phyloP scores from a whole-genome alignment of 2,329 filamentous ascomycete species.

The Pseudogymnoascus sp. region DNA sequence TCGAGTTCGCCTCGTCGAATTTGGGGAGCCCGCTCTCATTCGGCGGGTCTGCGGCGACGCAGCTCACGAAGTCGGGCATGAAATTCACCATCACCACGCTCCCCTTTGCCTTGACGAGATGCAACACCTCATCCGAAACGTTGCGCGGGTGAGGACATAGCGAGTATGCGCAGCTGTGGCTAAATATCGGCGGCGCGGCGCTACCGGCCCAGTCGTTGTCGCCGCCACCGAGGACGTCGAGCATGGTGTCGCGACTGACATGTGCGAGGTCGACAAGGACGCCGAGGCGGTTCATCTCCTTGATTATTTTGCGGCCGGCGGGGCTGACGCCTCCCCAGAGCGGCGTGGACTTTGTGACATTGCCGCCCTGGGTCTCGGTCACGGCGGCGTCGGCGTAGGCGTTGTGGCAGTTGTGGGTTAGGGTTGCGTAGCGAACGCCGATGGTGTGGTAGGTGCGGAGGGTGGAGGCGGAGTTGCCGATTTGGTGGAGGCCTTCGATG shows the following conservation, averaged over 20 bases:
- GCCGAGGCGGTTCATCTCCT: conserved; percentile 89
- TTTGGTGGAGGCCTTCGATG: conserved; percentile 86
- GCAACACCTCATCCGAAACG: conserved; percentile 75
- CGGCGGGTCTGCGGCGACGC: conserved; percentile 44
- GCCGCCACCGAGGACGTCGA: conserved; percentile 64
- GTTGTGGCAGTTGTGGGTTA: conserved; percentile 94
- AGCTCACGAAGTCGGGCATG: conserved; percentile 73
- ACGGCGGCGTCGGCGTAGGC: conserved; percentile 79
- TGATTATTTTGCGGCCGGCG: conserved; percentile 60
- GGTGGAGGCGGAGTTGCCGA: conserved; percentile 74
- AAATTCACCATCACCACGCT: conserved; percentile 92
- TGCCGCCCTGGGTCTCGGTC: conserved; percentile 39
- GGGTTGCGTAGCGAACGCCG: conserved; percentile 78
- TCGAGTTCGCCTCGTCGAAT: conserved; percentile 60
- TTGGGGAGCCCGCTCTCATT: conserved; percentile 60
- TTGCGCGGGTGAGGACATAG: conserved; percentile 87
- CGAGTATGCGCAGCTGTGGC: conserved; percentile 73
- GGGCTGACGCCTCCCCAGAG: conserved; percentile 67
- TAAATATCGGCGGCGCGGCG: conserved; percentile 78
- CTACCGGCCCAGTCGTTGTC: conserved; percentile 60
- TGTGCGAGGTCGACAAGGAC: conserved; percentile 92
- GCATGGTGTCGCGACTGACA: conserved; percentile 72
- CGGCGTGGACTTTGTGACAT: conserved; percentile 37
- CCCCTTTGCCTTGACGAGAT: conserved; percentile 64
- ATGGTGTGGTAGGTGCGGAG: conserved; percentile 69